These are phyloP conservation scores for Roridomyces roridus DNA, from an alignment of 768 basidiomycete species.

Conservation along the genomic window DNA sequence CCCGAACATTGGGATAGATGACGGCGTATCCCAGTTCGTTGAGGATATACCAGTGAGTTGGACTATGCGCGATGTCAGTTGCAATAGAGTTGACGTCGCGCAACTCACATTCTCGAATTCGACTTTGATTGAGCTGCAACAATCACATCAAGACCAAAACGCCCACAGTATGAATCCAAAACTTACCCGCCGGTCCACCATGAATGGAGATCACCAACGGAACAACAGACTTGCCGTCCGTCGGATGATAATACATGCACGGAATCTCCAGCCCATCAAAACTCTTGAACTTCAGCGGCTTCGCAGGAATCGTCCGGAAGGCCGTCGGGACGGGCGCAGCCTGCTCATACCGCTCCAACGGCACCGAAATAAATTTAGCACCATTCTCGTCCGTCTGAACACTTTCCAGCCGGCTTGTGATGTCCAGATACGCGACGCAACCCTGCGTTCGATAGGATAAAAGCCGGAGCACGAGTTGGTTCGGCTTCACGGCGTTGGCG, in stretches of 20 bases:
- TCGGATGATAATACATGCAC: slow-evolving; percentile 49
- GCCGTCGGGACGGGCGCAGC: slow-evolving; percentile 35
- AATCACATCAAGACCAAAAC: neutral
- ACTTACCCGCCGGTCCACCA: slow-evolving; percentile 40
- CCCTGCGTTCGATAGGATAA: slow-evolving; percentile 36
- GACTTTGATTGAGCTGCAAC: slow-evolving; percentile 15
- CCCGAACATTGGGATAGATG: slow-evolving; percentile 50
- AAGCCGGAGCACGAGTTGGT: slow-evolving; percentile 38
- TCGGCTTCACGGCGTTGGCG: slow-evolving; percentile 38
- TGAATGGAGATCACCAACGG: slow-evolving; percentile 45
- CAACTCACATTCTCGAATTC: slow-evolving; percentile 8
- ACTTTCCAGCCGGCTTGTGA: slow-evolving; percentile 28
- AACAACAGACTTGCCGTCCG: slow-evolving; percentile 28
- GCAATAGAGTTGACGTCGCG: neutral
- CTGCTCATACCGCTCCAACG: slow-evolving; percentile 37
- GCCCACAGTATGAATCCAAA: neutral
- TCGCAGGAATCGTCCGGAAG: slow-evolving; percentile 35
- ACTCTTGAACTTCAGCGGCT: slow-evolving; percentile 44
- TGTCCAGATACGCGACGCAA: slow-evolving; percentile 38
- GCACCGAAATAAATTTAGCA: slow-evolving; percentile 32
- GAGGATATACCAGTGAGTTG: slow-evolving; percentile 46
- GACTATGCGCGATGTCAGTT: slow-evolving; percentile 5
- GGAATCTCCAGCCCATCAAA: slow-evolving; percentile 48
- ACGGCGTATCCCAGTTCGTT: slow-evolving; percentile 47
- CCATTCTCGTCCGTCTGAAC: slow-evolving; percentile 30